Conservation (phyloP, 2,329 filamentous ascomycete genomes). For the Elsinoe batatas region DNA sequence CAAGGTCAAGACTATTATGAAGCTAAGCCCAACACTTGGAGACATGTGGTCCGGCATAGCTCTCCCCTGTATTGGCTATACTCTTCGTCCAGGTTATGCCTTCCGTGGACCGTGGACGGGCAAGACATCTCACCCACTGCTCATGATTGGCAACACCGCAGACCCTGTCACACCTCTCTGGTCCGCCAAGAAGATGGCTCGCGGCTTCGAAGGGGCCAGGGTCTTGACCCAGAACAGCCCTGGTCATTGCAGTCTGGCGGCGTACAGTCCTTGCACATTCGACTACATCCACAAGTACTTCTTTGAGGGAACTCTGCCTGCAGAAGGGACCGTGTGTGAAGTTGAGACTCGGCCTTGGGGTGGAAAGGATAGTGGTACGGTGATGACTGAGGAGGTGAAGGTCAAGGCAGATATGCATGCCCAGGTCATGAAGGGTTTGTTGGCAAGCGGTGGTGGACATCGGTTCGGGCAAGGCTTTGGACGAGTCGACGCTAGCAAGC, state of each 20-base stretch:
- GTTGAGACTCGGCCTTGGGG: slow-evolving; percentile 10
- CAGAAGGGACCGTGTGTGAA: slow-evolving; percentile 5
- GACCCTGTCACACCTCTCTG: slow-evolving; percentile 33
- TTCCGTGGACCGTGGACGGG: slow-evolving; percentile 24
- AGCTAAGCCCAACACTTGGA: slow-evolving; percentile 28
- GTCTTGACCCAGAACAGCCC: slow-evolving; percentile 36
- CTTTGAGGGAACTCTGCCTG: not conserved
- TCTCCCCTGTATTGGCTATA: slow-evolving; percentile 32
- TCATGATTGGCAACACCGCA: slow-evolving; percentile 25
- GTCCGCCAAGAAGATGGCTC: slow-evolving; percentile 36
- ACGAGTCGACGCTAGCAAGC: not conserved
- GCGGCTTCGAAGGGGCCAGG: slow-evolving; percentile 34
- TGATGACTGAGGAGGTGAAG: not conserved
- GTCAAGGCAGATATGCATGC: not conserved
- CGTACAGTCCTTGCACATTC: slow-evolving; percentile 2
- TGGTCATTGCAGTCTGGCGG: slow-evolving; percentile 9
- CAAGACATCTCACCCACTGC: slow-evolving; percentile 23
- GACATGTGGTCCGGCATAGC: slow-evolving; percentile 30
- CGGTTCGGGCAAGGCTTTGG: not conserved
- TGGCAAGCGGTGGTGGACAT: slow-evolving; percentile 5
- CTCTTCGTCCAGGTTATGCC: slow-evolving; percentile 26
- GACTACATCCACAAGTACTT: slow-evolving; percentile 8
- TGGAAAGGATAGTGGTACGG: not conserved
- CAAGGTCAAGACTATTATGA: slow-evolving; percentile 22
- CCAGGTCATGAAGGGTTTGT: not conserved